These are phyloP conservation scores for Apiospora hydei DNA, from an alignment of 2,329 filamentous ascomycete species.

Conservation along the genomic window DNA sequence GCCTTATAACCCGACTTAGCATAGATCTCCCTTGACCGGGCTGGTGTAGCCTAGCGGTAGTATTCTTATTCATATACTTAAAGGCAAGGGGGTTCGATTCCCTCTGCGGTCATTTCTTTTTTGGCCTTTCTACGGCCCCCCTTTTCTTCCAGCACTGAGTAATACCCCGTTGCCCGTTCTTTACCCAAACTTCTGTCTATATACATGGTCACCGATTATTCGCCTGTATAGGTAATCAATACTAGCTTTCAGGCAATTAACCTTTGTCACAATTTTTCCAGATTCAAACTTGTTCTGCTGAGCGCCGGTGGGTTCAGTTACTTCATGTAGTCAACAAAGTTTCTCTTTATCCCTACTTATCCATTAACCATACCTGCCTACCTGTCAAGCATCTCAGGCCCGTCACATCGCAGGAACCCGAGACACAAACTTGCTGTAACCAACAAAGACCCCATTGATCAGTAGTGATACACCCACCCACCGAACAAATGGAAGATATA, in stretches of 20 bases:
- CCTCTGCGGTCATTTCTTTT: background rate
- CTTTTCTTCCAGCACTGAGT: background rate
- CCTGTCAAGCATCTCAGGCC: background rate
- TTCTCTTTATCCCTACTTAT: no score
- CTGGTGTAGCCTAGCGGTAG: background rate
- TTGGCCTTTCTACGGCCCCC: background rate
- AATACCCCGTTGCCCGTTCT: background rate
- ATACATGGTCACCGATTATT: background rate
- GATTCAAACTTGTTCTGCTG: no score
- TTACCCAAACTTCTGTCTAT: background rate
- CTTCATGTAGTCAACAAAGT: background rate
- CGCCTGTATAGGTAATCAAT: background rate
- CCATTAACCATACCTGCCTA: background rate
- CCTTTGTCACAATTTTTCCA: no score
- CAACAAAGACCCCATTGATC: background rate
- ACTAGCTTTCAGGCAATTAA: no score
- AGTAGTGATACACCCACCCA: accelerated
- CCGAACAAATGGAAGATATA: no score
- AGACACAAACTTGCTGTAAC: background rate
- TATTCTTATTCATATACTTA: background rate
- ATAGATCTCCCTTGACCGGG: background rate
- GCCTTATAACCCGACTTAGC: background rate
- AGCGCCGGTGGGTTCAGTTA: no score
- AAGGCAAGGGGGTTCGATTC: background rate
- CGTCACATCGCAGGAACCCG: background rate